These are phyloP conservation scores for Trichosanthes cucumerina DNA, from an alignment of 306 rosid species.

Conservation along the genomic window DNA sequence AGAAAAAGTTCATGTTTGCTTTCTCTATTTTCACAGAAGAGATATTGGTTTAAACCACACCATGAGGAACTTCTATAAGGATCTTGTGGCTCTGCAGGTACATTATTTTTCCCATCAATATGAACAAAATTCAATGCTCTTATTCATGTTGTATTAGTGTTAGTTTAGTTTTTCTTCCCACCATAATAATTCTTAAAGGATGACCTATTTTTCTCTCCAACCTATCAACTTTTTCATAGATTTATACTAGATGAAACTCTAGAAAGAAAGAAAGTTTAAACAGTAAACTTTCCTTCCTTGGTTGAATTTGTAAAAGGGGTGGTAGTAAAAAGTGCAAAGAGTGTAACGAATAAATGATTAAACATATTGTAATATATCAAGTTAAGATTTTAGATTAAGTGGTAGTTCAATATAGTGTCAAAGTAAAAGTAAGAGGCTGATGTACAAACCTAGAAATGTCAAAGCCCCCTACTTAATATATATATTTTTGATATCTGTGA, in stretches of 20 bases:
- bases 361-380: too few relatives aligned
- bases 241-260: not conserved
- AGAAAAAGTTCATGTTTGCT: not conserved
- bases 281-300: not conserved
- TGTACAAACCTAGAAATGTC: not conserved
- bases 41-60: constrained; percentile 54
- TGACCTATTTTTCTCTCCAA: not conserved
- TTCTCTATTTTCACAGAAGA: constrained; percentile 31
- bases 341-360: too few relatives aligned
- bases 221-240: not conserved
- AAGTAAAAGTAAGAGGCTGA: not conserved
- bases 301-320: not conserved
- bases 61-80: constrained; percentile 50
- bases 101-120: not conserved
- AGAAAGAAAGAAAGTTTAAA: too few relatives aligned
- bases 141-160: too few relatives aligned
- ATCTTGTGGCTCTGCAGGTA: constrained; percentile 74
- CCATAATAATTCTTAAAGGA: too few relatives aligned
- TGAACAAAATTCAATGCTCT: not conserved
- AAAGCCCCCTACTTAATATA: not conserved
- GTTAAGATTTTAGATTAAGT: not conserved
- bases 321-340: too few relatives aligned
- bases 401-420: too few relatives aligned
- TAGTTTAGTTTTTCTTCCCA: not conserved
- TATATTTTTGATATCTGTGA: too few relatives aligned